Base-by-base conservation (phyloP, 305 asterid species). In the Solanum chacoense region DNA sequence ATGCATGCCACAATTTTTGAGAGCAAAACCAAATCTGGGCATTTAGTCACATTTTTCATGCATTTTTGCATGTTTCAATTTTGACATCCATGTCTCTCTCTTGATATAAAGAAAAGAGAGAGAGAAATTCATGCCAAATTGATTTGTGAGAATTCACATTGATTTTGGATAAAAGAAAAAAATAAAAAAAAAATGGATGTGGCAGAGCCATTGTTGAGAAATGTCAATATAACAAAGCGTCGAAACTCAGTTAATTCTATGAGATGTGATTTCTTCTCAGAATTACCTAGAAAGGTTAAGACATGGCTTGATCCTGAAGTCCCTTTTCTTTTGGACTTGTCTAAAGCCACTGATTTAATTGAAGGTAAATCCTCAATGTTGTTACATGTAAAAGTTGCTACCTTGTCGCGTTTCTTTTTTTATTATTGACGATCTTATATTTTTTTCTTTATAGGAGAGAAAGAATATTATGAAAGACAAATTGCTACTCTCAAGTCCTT, bases 391-490 rank as follows among this genome's bases (percentile, higher is more conserved):
- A 6, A 16, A n/a, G 34, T 63, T 8, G 35, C 28, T 59, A 5
- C 69, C 69, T 55, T 20, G 69, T 20, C 26, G 26, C 2, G 5
- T 55, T 20, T 55, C 10, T 14, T 55, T 20, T 20, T 7, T 18
- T 7, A 20, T 55, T 55, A 55, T 20, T 55, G 69, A 55, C 1
- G 2, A 55, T 20, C 69, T 55, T 2, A 20, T 55, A 20, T 12
- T 71, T 4, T 20, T 71, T 4, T 20, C 7, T 42, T 20, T 29
- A 37, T 75, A 96, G 98, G 96, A 40, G 98, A 95, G 92, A 94
- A 67, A 77, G 99, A 96, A 89, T 96, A 95, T 75, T 96, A 96
- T 63, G 96, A 94, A 76, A 94, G 92, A 59, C 99, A 96, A 88
- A 91, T 96, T 78, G 93, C 96, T 22, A 95, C 99, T 26, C 92